These are phyloP conservation scores for Aurinia saxatilis DNA, from an alignment of 345 rosid genomes.

Conservation along the genomic window DNA sequence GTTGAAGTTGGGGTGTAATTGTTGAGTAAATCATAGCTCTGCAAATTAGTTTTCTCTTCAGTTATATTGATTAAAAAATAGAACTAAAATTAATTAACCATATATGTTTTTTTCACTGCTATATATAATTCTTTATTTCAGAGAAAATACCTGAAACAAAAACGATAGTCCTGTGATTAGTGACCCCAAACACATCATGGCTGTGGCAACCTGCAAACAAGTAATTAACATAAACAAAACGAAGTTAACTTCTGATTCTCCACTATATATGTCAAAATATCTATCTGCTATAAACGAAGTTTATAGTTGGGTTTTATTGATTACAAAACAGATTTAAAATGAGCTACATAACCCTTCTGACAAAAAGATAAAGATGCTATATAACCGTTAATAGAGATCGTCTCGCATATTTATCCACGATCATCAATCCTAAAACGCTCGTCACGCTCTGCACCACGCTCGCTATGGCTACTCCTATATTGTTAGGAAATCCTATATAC, in stretches of 20 bases:
- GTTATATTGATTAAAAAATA: background rate
- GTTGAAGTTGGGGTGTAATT: slow-evolving; percentile 20
- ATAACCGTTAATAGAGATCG: slow-evolving; percentile 63
- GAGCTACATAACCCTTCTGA: too few relatives aligned
- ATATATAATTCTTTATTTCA: background rate
- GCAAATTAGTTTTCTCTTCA: slow-evolving; percentile 8
- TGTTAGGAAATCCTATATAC: slow-evolving; percentile 22
- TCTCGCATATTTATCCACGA: slow-evolving; percentile 73
- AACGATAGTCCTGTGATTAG: slow-evolving; percentile 52
- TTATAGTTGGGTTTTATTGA: background rate
- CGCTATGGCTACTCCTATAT: slow-evolving; percentile 7
- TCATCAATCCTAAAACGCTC: slow-evolving; percentile 52
- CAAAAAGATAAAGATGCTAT: background rate
- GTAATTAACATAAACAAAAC: background rate
- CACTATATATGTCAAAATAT: too few relatives aligned
- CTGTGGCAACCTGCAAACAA: slow-evolving; percentile 56
- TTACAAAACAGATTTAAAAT: background rate
- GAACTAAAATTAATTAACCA: background rate
- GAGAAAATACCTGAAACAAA: slow-evolving; percentile 41
- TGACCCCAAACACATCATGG: slow-evolving; percentile 73
- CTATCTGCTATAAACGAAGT: background rate
- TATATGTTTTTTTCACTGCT: background rate
- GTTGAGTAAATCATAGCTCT: slow-evolving; percentile 10
- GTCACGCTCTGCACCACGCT: slow-evolving; percentile 41
- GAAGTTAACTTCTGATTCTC: background rate